Evolutionary conservation across 2,329 filamentous ascomycete species (phyloP).

Genomic region (Pyricularia grisea): DNA sequence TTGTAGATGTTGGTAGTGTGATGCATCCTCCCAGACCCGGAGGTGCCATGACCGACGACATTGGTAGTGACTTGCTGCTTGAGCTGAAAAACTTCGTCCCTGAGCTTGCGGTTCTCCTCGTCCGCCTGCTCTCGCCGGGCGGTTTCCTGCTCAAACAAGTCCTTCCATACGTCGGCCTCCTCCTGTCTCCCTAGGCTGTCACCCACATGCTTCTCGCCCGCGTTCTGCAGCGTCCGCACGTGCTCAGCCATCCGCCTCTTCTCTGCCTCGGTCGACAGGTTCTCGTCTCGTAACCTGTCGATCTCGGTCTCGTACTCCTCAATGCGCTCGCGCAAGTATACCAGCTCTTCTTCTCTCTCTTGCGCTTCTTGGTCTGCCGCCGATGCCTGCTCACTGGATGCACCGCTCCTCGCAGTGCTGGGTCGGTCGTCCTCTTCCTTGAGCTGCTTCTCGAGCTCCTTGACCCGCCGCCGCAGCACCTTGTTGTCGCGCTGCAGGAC

Average conservation of each 20-base stretch:
- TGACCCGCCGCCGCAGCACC: constrained; percentile 66
- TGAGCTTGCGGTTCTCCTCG: constrained; percentile 74
- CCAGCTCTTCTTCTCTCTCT: constrained; percentile 75
- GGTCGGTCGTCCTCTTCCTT: constrained; percentile 58
- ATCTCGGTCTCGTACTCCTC: constrained; percentile 79
- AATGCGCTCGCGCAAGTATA: constrained; percentile 75
- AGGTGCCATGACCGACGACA: constrained; percentile 16
- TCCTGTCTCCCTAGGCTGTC: constrained; percentile 43
- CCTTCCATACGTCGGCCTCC: constrained; percentile 83
- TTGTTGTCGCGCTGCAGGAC: constrained; percentile 89
- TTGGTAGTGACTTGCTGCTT: constrained; percentile 43
- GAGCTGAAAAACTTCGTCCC: constrained; percentile 74
- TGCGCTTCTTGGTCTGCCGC: constrained; percentile 50
- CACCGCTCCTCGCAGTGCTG: constrained; percentile 45
- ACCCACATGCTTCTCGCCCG: constrained; percentile 38
- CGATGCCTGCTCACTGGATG: constrained; percentile 47
- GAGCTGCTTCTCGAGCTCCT: constrained; percentile 77
- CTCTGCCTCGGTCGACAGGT: constrained; percentile 69
- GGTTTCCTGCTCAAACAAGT: constrained; percentile 86
- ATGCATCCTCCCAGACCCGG: constrained; percentile 26
- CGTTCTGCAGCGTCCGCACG: constrained; percentile 50
- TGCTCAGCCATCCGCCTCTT: constrained; percentile 80
- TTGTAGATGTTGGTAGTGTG: constrained; percentile 61
- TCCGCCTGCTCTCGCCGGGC: constrained; percentile 82
- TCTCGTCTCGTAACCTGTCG: constrained; percentile 71